A percentile compares a stretch with the other conserved stretches of the same genome.
phyloP scores from a whole-genome alignment of 2,329 filamentous ascomycete species.

The Aspergillus eucalypticola region DNA sequence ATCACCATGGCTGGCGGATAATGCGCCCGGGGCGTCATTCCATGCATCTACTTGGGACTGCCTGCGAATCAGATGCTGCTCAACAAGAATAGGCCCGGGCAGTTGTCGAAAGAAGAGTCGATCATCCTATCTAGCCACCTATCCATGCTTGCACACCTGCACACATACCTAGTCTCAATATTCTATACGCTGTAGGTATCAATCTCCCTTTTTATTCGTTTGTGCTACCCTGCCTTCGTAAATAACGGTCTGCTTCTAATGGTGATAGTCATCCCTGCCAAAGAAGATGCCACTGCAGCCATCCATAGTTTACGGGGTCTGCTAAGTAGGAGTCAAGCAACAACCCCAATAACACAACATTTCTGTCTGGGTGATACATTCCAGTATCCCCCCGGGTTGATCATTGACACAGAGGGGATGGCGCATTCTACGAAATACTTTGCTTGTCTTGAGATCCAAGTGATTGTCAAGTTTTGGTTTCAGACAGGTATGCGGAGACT shows the following conservation, averaged over 20 bases:
- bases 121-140: neutral
- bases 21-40: slow-evolving; percentile 11
- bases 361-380: neutral
- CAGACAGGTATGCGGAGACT: neutral
- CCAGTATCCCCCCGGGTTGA: neutral
- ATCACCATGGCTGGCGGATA: slow-evolving; percentile 4
- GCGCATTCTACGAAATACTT: neutral
- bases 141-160: neutral
- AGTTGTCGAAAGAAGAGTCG: neutral
- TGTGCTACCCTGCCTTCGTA: neutral
- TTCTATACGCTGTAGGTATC: neutral
- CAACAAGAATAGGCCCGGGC: slow-evolving; percentile 4
- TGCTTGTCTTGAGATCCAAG: neutral
- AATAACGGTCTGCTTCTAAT: neutral
- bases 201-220: neutral
- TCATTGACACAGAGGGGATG: neutral
- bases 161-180: neutral
- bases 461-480: neutral
- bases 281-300: neutral
- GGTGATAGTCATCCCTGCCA: neutral
- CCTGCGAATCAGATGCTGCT: slow-evolving; percentile 2
- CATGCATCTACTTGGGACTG: neutral
- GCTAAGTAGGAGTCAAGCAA: neutral
- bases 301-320: neutral
- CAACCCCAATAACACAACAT: neutral